Percentiles rank a stretch among this genome's conserved stretches.
phyloP scores from a whole-genome alignment of 371 early-diverging fungal species.

The Blastocladiella emersonii region DNA sequence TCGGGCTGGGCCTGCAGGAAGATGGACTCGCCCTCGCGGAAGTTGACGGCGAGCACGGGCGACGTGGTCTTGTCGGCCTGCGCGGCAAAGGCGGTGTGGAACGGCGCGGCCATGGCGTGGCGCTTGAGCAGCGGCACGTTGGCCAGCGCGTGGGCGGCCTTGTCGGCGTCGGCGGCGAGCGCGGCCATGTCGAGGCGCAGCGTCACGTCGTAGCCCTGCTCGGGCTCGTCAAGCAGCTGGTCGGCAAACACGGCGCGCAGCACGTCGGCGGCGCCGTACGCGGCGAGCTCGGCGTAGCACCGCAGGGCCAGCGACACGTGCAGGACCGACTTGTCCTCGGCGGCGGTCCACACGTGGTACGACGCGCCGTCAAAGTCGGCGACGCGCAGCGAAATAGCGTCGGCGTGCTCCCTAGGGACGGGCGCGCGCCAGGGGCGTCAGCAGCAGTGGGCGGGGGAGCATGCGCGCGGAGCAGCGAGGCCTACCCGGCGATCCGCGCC shows the following conservation, averaged over 20 bases:
- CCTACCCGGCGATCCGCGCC: constrained; percentile 29
- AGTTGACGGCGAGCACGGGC: constrained; percentile 73
- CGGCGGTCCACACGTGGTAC: constrained; percentile 65
- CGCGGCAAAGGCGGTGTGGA: constrained; percentile 74
- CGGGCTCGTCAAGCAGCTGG: constrained; percentile 43
- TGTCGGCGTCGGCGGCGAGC: background rate
- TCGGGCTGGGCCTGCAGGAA: constrained; percentile 79
- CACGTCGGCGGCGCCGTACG: constrained; percentile 66
- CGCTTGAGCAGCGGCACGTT: constrained; percentile 78
- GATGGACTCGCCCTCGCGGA: constrained; percentile 85
- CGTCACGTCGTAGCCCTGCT: constrained; percentile 69
- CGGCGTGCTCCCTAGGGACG: constrained; percentile 52
- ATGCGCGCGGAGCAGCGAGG: background rate
- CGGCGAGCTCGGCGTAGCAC: constrained; percentile 61
- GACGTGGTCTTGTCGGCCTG: constrained; percentile 48
- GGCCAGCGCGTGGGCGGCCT: background rate
- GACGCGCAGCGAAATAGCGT: constrained; percentile 61
- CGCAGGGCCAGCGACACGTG: constrained; percentile 66
- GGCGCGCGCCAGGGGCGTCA: background rate
- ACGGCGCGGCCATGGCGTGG: constrained; percentile 83
- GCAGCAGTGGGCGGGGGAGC: no score
- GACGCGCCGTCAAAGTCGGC: constrained; percentile 93
- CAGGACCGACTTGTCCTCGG: constrained; percentile 48
- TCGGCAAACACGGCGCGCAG: constrained; percentile 65
- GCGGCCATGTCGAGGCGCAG: constrained; percentile 63